phyloP scores from a whole-genome alignment of 2,329 filamentous ascomycete genomes.

The Delphinella strobiligena region DNA sequence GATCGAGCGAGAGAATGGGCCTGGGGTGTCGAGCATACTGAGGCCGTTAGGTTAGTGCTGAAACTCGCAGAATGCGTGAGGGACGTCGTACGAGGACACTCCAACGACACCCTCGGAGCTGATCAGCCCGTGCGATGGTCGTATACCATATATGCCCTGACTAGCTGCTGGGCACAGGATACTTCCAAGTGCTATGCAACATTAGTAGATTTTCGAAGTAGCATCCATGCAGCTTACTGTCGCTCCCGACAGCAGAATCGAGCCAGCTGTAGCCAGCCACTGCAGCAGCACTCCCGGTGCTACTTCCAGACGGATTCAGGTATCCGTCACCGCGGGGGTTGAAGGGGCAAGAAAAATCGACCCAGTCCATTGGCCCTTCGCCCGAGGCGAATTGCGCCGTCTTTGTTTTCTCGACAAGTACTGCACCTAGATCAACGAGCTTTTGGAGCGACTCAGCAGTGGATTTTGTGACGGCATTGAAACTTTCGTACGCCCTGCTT shows the following conservation, averaged over 20 bases:
- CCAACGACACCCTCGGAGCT: constrained; percentile 10
- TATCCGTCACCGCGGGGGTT: constrained; percentile 27
- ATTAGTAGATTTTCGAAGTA: no score
- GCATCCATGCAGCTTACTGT: no score
- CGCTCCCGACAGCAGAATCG: constrained; percentile 26
- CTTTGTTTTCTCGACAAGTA: constrained; percentile 25
- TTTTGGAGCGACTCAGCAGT: constrained; percentile 21
- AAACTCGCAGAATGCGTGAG: no score
- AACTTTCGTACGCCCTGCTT: no score
- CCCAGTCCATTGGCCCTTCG: constrained; percentile 12
- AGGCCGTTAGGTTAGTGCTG: no score
- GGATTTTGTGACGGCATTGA: no score
- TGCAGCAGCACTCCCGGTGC: constrained; percentile 20
- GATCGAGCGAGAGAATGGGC: no score
- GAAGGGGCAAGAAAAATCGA: constrained; percentile 21
- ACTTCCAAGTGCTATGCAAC: no score
- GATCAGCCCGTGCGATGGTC: constrained; percentile 12
- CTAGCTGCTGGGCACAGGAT: constrained; percentile 10
- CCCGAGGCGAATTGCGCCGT: constrained; percentile 22
- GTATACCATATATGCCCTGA: constrained; percentile 10
- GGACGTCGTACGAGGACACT: no score
- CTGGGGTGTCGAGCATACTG: no score
- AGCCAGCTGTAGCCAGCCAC: constrained; percentile 30
- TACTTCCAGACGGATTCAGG: constrained; percentile 21
- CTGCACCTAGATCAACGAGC: constrained; percentile 22